phyloP scores from a whole-genome alignment of 2,329 filamentous ascomycete species.

The Apiospora marii region DNA sequence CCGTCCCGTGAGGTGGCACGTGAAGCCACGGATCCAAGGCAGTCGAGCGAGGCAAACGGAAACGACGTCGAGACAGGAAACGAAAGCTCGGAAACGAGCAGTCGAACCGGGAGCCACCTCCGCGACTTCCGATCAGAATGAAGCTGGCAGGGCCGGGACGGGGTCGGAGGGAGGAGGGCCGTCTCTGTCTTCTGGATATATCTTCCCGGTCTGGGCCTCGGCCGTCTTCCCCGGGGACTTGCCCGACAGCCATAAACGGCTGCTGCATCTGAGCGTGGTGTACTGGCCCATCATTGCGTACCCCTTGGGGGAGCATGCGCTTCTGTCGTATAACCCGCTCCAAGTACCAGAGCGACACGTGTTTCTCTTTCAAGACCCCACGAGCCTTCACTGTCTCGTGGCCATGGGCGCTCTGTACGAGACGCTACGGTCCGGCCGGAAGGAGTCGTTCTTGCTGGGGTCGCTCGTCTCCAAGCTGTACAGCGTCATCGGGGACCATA shows the following conservation, averaged over 20 bases:
- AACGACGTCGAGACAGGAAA: not conserved
- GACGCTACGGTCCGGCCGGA: not conserved
- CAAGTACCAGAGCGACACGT: not conserved
- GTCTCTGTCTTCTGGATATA: not conserved
- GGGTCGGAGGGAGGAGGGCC: not conserved
- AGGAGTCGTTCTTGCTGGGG: not conserved
- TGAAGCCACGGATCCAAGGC: not conserved
- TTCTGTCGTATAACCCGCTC: conserved; percentile 12
- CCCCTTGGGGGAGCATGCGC: not conserved
- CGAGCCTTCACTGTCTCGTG: not conserved
- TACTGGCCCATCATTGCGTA: conserved; percentile 2
- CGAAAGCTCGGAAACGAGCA: not conserved
- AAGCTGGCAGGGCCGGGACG: not conserved
- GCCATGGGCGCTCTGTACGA: conserved; percentile 10
- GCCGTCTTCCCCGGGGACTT: not conserved
- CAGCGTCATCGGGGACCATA: not conserved
- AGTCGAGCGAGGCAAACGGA: not conserved
- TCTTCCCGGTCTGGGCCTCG: not conserved
- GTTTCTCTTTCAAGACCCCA: not conserved
- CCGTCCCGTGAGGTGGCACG: not conserved
- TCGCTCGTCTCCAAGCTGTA: not conserved
- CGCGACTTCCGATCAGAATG: not conserved
- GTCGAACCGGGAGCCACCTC: not conserved
- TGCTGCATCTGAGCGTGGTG: not conserved
- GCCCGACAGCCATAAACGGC: not conserved